Evolutionary conservation across 768 basidiomycete genomes (phyloP).

Genomic region (Tricholomella constricta): DNA sequence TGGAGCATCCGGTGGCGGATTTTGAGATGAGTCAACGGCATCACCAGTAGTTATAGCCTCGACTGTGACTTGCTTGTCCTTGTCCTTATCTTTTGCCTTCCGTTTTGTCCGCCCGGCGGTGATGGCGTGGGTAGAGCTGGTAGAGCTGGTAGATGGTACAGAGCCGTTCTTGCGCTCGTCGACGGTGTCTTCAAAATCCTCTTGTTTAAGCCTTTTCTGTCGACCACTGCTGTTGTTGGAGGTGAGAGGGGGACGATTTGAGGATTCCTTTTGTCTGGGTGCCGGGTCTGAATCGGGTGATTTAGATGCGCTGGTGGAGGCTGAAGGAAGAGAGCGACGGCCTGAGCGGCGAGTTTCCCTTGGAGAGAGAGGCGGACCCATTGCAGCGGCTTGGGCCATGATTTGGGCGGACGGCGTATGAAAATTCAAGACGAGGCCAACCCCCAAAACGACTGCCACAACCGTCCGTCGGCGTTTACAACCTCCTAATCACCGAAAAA

Average conservation of each 20-base stretch:
- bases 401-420: constrained; percentile 14
- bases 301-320: constrained; percentile 68
- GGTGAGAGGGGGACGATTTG: constrained; percentile 42
- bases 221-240: constrained; percentile 41
- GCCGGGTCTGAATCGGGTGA: constrained; percentile 71
- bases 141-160: constrained; percentile 33
- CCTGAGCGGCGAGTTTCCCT: constrained; percentile 79
- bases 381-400: constrained; percentile 68
- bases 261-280: constrained; percentile 50
- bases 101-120: constrained; percentile 51
- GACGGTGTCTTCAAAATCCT: constrained; percentile 66
- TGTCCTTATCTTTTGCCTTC: constrained; percentile 70
- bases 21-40: constrained; percentile 31
- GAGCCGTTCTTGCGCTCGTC: constrained; percentile 54
- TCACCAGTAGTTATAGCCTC: constrained; percentile 27
- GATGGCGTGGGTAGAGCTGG: constrained; percentile 27
- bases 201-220: constrained; percentile 70
- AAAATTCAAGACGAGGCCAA: not conserved
- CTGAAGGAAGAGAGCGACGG: constrained; percentile 67
- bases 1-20: constrained; percentile 41
- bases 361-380: constrained; percentile 79
- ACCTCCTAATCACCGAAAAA: constrained; percentile 9
- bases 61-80: constrained; percentile 34
- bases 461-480: constrained; percentile 13
- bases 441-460: not conserved